Evolutionary conservation across 331 rosid genomes (phyloP), one percentile per base, ranked within the genome.

Genomic region (Prunus yedoensis): DNA sequence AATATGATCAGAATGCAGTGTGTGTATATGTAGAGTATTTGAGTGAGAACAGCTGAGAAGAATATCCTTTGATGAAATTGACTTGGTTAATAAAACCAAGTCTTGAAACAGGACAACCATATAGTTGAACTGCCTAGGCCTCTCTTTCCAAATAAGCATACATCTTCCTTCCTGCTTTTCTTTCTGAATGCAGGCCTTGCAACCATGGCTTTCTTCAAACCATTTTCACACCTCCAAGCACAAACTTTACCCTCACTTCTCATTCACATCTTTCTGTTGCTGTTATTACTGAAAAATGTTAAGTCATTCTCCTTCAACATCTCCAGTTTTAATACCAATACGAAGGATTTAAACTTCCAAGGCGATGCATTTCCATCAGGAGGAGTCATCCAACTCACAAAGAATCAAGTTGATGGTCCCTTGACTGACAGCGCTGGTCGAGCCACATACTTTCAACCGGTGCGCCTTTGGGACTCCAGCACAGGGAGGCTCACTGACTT

Each of bases 361-460:
- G 89, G 90, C 3, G 96, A 88, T 73, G 87, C 93, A 4, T 85
- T 87, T 66, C 21, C 74, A 10, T 80, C 89, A 1, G 11, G 32
- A 2, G 71, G 75, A 27, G 87, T 76, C 69, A 74, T 90, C 0
- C 87, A 90, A 45, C 84, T 90, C 23, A 85, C 90, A 18, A 83
- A 73, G 80, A 87, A 90, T 84, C 82, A 70, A 76, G 79, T 68
- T 1, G 87, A 83, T 21, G 81, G 74, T 49, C 21, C 80, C 13
- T 82, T 87, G 18, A 65, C 74, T 2, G 1, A 21, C 10, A 90
- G 91, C 4, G 70, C 15, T 0, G 93, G 96, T 1, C 83, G 89
- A 12, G 88, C 88, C 54, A 78, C 84, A 0, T 85, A 71, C 2
- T 63, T 66, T 2, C 63, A 75, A 20, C 85, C 85, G 0, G 83